Evolutionary conservation across 306 rosid genomes (phyloP).

Genomic region (Crataegus laevigata): DNA sequence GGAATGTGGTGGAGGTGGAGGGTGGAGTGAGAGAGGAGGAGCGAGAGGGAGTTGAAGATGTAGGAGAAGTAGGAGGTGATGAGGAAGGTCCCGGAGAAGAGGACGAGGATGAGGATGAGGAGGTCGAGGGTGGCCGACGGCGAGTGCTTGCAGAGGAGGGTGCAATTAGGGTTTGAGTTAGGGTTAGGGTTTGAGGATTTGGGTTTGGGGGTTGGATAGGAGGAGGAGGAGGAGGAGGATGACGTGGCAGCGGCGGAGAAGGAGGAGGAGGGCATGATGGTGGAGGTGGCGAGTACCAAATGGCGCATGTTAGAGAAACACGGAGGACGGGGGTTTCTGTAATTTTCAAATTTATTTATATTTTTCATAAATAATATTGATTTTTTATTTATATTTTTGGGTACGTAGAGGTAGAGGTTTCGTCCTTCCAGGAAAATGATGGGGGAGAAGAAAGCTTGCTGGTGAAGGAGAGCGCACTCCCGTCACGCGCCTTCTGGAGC

Average conservation of each 20-base stretch:
- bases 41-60: slow-evolving; percentile 77
- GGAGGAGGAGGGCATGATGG: slow-evolving; percentile 22
- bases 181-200: slow-evolving; percentile 29
- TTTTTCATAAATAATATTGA: too few relatives aligned
- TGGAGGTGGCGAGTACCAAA: slow-evolving; percentile 23
- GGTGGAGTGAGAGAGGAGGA: slow-evolving; percentile 50
- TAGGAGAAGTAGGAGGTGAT: slow-evolving; percentile 81
- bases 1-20: slow-evolving; percentile 24
- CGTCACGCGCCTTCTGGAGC: background rate
- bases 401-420: background rate
- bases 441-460: background rate
- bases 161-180: slow-evolving; percentile 24
- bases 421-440: background rate
- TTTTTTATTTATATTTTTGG: background rate
- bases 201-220: slow-evolving; percentile 30
- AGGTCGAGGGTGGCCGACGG: slow-evolving; percentile 87
- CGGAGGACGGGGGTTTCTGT: slow-evolving; percentile 6
- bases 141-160: slow-evolving; percentile 63
- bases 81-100: slow-evolving; percentile 76
- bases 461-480: background rate
- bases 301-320: slow-evolving; percentile 43
- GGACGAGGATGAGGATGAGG: slow-evolving; percentile 70
- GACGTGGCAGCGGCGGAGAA: slow-evolving; percentile 28
- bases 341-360: background rate
- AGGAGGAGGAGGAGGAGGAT: slow-evolving; percentile 6